phyloP scores from a whole-genome alignment of 257 asterid species.

The Solanum neorickii region DNA sequence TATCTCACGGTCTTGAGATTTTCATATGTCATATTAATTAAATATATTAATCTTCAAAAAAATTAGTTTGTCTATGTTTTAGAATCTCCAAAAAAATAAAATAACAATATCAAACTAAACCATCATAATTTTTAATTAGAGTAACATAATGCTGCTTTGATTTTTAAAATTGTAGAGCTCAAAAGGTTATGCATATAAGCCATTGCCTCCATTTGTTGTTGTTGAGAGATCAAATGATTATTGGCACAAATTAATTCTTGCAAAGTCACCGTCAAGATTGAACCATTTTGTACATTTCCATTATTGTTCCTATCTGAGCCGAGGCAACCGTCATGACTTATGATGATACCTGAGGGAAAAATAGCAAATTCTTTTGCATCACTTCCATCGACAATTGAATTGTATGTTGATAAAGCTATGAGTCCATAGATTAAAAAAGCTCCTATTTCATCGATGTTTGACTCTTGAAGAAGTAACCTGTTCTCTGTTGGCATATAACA shows the following conservation, averaged over 20 bases:
- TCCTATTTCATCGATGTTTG: slow-evolving; percentile 34
- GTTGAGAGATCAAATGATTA: slow-evolving; percentile 13
- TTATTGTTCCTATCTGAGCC: neutral
- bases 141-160: neutral
- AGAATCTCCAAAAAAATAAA: neutral
- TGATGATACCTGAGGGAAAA: slow-evolving; percentile 54
- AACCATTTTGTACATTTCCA: slow-evolving; percentile 8
- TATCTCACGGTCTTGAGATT: neutral
- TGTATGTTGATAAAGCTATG: slow-evolving; percentile 11
- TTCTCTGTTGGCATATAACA: slow-evolving; percentile 27
- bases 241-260: slow-evolving; percentile 21
- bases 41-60: neutral
- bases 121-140: neutral
- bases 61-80: neutral
- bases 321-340: slow-evolving; percentile 37
- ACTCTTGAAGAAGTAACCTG: slow-evolving; percentile 53
- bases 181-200: slow-evolving; percentile 23
- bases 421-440: slow-evolving; percentile 45
- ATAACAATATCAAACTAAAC: neutral
- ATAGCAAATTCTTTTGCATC: slow-evolving; percentile 20
- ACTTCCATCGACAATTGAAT: slow-evolving; percentile 24
- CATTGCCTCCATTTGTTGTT: slow-evolving; percentile 34
- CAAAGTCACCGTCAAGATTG: slow-evolving; percentile 44
- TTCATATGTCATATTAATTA: neutral
- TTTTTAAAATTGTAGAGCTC: neutral